phyloP scores from a whole-genome alignment of 2,329 filamentous ascomycete genomes.

The Leptodontidium sp. region DNA sequence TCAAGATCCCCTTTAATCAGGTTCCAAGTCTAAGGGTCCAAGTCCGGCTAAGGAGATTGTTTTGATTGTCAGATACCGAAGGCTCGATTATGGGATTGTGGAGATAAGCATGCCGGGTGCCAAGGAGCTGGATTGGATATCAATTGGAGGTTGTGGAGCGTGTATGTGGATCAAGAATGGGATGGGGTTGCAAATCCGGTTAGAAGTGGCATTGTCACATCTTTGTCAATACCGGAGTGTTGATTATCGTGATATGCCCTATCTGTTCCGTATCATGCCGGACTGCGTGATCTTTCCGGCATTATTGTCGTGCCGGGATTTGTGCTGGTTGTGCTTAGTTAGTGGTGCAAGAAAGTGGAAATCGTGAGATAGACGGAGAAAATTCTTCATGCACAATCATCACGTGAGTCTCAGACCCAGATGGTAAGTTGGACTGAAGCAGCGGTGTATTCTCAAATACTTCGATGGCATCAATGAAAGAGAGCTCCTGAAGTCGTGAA shows the following conservation, averaged over 20 bases:
- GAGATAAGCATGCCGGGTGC: constrained; percentile 15
- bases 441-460: background rate
- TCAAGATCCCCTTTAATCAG: background rate
- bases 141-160: background rate
- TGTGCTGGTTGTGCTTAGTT: constrained; percentile 5
- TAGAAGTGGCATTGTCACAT: constrained; percentile 2
- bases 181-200: background rate
- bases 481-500: background rate
- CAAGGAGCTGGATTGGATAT: constrained; percentile 2
- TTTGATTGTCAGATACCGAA: constrained; percentile 5
- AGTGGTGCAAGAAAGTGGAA: no score
- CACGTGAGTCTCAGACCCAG: background rate
- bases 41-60: background rate
- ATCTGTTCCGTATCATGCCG: constrained; percentile 4
- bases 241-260: constrained; percentile 6
- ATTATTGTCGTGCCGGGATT: background rate
- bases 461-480: background rate
- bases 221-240: background rate
- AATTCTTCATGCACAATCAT: background rate
- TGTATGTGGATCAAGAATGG: constrained; percentile 10
- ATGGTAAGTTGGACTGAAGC: background rate
- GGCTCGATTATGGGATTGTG: background rate
- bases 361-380: background rate
- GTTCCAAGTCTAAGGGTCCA: background rate
- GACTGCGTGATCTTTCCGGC: background rate